Percentiles rank a stretch among this genome's conserved stretches.
Evolutionary conservation across 768 basidiomycete genomes (phyloP).

Genomic region (Phlebiopsis flavidoalba): DNA sequence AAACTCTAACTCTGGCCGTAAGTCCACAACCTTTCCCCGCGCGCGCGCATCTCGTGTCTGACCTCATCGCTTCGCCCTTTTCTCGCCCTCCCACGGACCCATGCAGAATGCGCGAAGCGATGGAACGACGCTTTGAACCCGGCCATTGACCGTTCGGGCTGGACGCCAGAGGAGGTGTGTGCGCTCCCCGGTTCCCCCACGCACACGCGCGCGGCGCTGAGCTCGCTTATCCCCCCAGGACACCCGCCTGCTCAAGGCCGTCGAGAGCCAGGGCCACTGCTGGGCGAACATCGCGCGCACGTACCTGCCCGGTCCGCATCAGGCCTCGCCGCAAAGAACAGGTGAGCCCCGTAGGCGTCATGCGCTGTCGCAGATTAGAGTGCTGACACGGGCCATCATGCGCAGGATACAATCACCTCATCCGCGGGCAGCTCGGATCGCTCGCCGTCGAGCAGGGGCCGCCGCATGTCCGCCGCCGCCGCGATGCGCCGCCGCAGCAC

Average conservation of each 20-base stretch:
- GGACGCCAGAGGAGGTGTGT: conserved; percentile 49
- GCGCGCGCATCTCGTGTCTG: not conserved
- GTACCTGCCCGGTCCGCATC: conserved; percentile 57
- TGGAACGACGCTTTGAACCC: conserved; percentile 61
- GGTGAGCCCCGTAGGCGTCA: conserved; percentile 28
- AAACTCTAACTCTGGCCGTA: conserved; percentile 63
- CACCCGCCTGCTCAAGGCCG: conserved; percentile 47
- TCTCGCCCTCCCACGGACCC: not conserved
- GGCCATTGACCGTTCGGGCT: conserved; percentile 55
- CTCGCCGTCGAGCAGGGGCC: conserved; percentile 3
- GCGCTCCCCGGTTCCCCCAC: not conserved
- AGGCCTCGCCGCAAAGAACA: conserved; percentile 55
- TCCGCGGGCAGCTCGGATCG: conserved; percentile 14
- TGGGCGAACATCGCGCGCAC: conserved; percentile 62
- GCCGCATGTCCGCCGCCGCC: conserved; percentile 12
- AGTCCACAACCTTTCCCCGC: conserved; percentile 16
- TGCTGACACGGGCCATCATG: not conserved
- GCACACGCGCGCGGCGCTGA: not conserved
- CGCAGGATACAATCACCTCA: conserved; percentile 38
- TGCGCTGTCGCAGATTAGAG: not conserved
- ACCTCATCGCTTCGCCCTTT: not conserved
- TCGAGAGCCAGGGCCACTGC: conserved; percentile 50
- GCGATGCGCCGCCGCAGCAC: conserved; percentile 11
- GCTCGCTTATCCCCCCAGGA: conserved; percentile 32
- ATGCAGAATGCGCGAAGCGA: conserved; percentile 54